Percentiles rank a stretch among this genome's conserved stretches.
phyloP scores from a whole-genome alignment of 2,329 filamentous ascomycete species.

The Xylariaceae sp. region DNA sequence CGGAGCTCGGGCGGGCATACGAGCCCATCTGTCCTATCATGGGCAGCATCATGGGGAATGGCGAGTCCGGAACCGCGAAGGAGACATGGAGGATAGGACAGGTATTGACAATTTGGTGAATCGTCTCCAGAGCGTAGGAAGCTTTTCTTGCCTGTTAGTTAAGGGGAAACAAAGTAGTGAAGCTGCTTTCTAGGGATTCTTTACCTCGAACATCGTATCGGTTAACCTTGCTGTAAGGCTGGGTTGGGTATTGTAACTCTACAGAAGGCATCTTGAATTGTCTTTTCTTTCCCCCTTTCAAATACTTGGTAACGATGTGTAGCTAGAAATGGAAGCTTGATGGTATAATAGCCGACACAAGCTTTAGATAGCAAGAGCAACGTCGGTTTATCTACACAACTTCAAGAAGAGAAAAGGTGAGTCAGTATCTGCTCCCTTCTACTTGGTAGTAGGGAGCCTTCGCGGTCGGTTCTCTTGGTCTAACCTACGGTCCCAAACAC shows the following conservation, averaged over 20 bases:
- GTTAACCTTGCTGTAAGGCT: constrained; percentile 68
- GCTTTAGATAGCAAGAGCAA: too few relatives aligned
- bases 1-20: constrained; percentile 66
- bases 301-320: too few relatives aligned
- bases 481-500: not conserved
- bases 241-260: constrained; percentile 66
- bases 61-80: constrained; percentile 68
- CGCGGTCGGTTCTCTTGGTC: too few relatives aligned
- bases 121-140: constrained; percentile 72
- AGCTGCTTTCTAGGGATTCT: not conserved
- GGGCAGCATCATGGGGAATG: constrained; percentile 78
- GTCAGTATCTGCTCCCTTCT: not conserved
- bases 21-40: constrained; percentile 87
- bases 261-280: constrained; percentile 48
- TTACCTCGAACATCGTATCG: constrained; percentile 69
- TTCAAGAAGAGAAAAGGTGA: too few relatives aligned
- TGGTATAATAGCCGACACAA: too few relatives aligned
- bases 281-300: not conserved
- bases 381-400: too few relatives aligned
- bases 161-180: constrained; percentile 8
- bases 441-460: too few relatives aligned
- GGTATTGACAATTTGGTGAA: constrained; percentile 77
- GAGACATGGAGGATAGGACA: constrained; percentile 80
- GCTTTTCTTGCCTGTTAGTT: constrained; percentile 50
- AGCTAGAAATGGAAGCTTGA: too few relatives aligned